Evolutionary conservation across 2,329 filamentous ascomycete genomes (phyloP).

Genomic region (Cordyceps militaris): DNA sequence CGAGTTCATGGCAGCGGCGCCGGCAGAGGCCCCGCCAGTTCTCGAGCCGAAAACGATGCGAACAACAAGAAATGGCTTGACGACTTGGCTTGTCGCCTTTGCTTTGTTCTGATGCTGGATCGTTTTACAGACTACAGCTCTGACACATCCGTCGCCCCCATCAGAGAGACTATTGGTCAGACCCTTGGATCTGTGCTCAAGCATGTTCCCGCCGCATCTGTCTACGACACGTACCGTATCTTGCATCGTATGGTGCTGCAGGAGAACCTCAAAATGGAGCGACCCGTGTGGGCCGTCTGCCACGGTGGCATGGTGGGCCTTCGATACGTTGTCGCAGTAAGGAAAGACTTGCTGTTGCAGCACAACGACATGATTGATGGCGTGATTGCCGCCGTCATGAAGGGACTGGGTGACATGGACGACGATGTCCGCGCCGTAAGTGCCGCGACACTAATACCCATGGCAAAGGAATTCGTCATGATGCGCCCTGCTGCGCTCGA

Average conservation of each 20-base stretch:
- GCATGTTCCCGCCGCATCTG: slow-evolving; percentile 71
- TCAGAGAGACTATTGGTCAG: slow-evolving; percentile 91
- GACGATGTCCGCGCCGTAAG: slow-evolving; percentile 96
- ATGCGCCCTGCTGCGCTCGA: slow-evolving; percentile 73
- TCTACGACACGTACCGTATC: slow-evolving; percentile 76
- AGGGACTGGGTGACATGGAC: slow-evolving; percentile 81
- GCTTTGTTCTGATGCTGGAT: slow-evolving; percentile 95
- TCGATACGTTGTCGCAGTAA: slow-evolving; percentile 88
- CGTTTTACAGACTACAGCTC: slow-evolving; percentile 97
- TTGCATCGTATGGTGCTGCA: slow-evolving; percentile 91
- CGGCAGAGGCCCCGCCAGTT: slow-evolving; percentile 66
- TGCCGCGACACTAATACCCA: slow-evolving; percentile 93
- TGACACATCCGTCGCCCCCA: slow-evolving; percentile 92
- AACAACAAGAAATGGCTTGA: slow-evolving; percentile 85
- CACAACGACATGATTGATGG: slow-evolving; percentile 86
- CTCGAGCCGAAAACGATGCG: slow-evolving; percentile 64
- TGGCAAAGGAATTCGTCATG: slow-evolving; percentile 88
- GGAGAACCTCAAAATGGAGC: slow-evolving; percentile 65
- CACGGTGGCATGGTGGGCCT: slow-evolving; percentile 98
- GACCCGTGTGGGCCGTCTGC: slow-evolving; percentile 84
- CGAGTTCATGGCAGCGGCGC: slow-evolving; percentile 87
- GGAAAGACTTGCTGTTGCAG: slow-evolving; percentile 82
- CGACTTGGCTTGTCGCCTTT: slow-evolving; percentile 88
- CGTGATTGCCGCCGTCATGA: slow-evolving; percentile 87
- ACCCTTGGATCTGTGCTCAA: slow-evolving; percentile 83